Evolutionary conservation across 768 basidiomycete genomes (phyloP).

Genomic region (Mycena pura): DNA sequence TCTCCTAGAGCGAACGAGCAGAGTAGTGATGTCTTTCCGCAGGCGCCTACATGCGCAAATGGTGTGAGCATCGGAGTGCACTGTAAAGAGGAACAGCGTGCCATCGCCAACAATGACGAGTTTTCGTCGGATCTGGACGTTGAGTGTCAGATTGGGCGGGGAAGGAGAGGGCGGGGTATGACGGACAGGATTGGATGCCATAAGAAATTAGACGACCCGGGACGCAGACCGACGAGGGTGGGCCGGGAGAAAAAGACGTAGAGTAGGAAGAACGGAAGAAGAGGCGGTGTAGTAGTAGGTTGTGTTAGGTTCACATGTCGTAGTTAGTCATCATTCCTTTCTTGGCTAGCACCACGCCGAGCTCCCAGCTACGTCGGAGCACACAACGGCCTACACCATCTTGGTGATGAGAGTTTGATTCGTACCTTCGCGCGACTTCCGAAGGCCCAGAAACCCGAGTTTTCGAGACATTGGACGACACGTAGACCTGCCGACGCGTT

Average conservation of each 20-base stretch:
- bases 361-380: too few relatives aligned
- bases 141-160: slow-evolving; percentile 11
- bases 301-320: too few relatives aligned
- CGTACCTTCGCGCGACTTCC: too few relatives aligned
- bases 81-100: slow-evolving; percentile 44
- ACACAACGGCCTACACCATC: too few relatives aligned
- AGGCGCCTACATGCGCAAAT: slow-evolving; percentile 67
- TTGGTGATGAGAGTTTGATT: too few relatives aligned
- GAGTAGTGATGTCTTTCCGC: slow-evolving; percentile 92
- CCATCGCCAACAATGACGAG: slow-evolving; percentile 98
- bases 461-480: too few relatives aligned
- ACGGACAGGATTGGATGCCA: slow-evolving; percentile 63
- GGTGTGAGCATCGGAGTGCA: slow-evolving; percentile 28
- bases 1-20: slow-evolving; percentile 94
- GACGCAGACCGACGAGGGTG: slow-evolving; percentile 30
- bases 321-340: too few relatives aligned
- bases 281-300: not conserved
- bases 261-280: slow-evolving; percentile 31
- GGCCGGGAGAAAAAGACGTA: slow-evolving; percentile 21
- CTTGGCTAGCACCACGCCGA: too few relatives aligned
- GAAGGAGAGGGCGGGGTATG: slow-evolving; percentile 4
- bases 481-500: too few relatives aligned
- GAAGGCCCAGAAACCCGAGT: too few relatives aligned
- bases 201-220: slow-evolving; percentile 20
- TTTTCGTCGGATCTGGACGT: slow-evolving; percentile 84